Evolutionary conservation across 805 yeast genomes (phyloP).

Genomic region (Cyberlindnera maritima): DNA sequence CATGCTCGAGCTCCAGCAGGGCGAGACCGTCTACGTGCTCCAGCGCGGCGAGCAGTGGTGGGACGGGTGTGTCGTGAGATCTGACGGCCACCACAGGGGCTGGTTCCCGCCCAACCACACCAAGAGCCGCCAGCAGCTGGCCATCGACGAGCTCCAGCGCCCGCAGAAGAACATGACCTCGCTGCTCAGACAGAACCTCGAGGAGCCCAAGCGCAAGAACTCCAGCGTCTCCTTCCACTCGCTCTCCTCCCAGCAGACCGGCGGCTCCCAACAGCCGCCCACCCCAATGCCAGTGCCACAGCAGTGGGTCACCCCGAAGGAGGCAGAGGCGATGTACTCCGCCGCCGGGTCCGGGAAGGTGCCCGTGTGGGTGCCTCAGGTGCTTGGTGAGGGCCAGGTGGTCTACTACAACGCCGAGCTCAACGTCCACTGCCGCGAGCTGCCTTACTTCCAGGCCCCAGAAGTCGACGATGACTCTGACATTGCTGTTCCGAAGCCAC

Average conservation of each 20-base stretch:
- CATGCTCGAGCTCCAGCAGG: slow-evolving; percentile 52
- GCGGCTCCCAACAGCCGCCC: neutral
- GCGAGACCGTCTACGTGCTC: slow-evolving; percentile 25
- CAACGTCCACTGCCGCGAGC: slow-evolving; percentile 53
- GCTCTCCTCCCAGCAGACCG: slow-evolving; percentile 26
- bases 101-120: slow-evolving; percentile 81
- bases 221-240: slow-evolving; percentile 45
- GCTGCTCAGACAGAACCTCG: slow-evolving; percentile 25
- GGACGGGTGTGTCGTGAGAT: slow-evolving; percentile 61
- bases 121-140: slow-evolving; percentile 9
- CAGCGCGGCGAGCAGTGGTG: slow-evolving; percentile 53
- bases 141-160: slow-evolving; percentile 7
- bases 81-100: slow-evolving; percentile 49
- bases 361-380: slow-evolving; percentile 61
- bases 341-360: slow-evolving; percentile 32
- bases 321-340: slow-evolving; percentile 35
- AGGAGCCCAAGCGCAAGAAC: slow-evolving; percentile 38
- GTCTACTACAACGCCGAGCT: slow-evolving; percentile 60
- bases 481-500: slow-evolving; percentile 26
- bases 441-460: slow-evolving; percentile 49
- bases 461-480: slow-evolving; percentile 33
- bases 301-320: slow-evolving; percentile 34
- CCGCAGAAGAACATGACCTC: slow-evolving; percentile 12
- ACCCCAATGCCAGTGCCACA: slow-evolving; percentile 1
- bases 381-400: slow-evolving; percentile 52